Evolutionary conservation across 2,329 filamentous ascomycete species (phyloP).

Genomic region (Trichoderma atroviride): DNA sequence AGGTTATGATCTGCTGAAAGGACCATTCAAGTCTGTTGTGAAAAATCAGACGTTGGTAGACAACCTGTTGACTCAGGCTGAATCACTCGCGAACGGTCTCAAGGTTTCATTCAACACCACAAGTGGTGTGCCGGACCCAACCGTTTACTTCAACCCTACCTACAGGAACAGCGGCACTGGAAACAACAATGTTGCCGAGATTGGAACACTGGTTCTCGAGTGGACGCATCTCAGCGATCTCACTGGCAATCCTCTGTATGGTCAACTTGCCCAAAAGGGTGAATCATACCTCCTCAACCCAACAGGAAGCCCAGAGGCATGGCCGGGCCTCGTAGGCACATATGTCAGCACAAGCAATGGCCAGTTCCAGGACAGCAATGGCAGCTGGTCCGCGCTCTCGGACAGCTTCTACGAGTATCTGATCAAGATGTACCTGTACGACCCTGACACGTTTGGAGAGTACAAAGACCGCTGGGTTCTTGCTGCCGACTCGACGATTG

Average conservation of each 20-base stretch:
- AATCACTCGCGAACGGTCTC: conserved; percentile 69
- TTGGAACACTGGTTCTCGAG: conserved; percentile 78
- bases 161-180: conserved; percentile 51
- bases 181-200: conserved; percentile 73
- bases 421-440: conserved; percentile 88
- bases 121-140: conserved; percentile 73
- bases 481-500: conserved; percentile 75
- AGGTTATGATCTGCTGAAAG: conserved; percentile 72
- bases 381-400: conserved; percentile 76
- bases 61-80: conserved; percentile 66
- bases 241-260: conserved; percentile 68
- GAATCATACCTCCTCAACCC: conserved; percentile 72
- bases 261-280: conserved; percentile 64
- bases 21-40: conserved; percentile 60
- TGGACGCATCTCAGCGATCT: conserved; percentile 82
- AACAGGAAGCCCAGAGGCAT: conserved; percentile 63
- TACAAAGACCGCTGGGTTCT: conserved; percentile 76
- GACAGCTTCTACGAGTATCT: conserved; percentile 90
- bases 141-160: conserved; percentile 60
- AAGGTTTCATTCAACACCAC: conserved; percentile 78
- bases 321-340: conserved; percentile 74
- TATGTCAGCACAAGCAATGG: conserved; percentile 67
- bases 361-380: conserved; percentile 64
- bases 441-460: conserved; percentile 60
- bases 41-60: conserved; percentile 52